Evolutionary conservation across 139 green algal genomes (phyloP), one percentile per base, ranked within the genome.

Genomic region (Asterochloris erici): DNA sequence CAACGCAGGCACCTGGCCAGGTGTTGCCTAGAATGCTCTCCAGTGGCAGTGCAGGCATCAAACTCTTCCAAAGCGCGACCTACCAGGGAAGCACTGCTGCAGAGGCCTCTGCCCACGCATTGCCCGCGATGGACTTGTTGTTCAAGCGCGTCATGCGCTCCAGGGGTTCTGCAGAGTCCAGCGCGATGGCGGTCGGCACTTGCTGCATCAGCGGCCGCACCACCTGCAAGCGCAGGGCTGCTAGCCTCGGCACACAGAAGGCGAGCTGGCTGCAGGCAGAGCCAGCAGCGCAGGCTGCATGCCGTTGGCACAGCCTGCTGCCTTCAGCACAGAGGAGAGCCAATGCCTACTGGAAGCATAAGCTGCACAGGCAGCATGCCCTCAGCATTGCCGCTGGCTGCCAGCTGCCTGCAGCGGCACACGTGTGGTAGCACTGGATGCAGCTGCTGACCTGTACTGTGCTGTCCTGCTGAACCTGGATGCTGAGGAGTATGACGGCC

Each of bases 141-240:
- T 84, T 77, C 16, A 84, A 71, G 14, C 60, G 64, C 16, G 24
- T 74, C 27, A 60, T 71, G 11, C 60, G n/a, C 27, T 84, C 60
- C 23, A 86, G 77, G 12, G 78, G 26, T 10, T 69, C 27, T 12
- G 64, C 15, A 23, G 63, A 74, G 38, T 63, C 83, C 12, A 86
- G 26, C 9, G 78, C 78, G 26, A 82, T 82, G 23, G 78, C 63
- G 62, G 78, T 82, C 13, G 78, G 78, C 17, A 82, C 78, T 62
- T 64, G 38, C 15, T 63, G 63, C 78, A 82, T 82, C 61, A 64
- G 68, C n/a, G 29, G n/a, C 9, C 74, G 63, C 17, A 82, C n/a
- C 9, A 63, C 63, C 14, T 64, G 29, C 15, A 9, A 21, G 23
- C 21, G 9, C 66, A 24, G 21, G 19, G 66, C 38, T 54, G 38